Conservation (phyloP, 768 basidiomycete genomes). For the Tylopilus sp. region DNA sequence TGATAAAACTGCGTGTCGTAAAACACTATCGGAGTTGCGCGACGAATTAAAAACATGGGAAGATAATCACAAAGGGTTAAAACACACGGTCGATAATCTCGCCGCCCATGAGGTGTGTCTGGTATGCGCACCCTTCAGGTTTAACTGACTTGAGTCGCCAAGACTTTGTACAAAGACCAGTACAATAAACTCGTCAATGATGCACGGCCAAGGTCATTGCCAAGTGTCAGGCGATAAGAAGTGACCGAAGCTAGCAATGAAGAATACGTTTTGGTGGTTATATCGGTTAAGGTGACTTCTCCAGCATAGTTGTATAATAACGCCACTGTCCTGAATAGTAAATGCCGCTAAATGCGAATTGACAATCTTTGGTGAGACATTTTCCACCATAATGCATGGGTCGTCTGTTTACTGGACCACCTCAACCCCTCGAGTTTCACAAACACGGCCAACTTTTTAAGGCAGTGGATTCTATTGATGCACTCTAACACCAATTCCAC, state of each 20-base stretch:
- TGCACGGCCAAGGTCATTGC: conserved; percentile 32
- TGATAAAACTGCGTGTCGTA: conserved; percentile 51
- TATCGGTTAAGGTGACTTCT: background rate
- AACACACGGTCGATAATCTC: conserved; percentile 35
- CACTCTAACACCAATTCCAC: background rate
- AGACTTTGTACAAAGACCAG: conserved; percentile 28
- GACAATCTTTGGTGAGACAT: conserved; percentile 5
- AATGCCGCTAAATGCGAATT: background rate
- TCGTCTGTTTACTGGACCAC: background rate
- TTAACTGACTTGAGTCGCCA: background rate
- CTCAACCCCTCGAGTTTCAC: background rate
- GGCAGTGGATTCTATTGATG: background rate
- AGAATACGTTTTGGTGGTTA: conserved; percentile 17
- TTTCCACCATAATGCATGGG: background rate
- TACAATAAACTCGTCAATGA: conserved; percentile 35
- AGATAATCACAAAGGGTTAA: conserved; percentile 40
- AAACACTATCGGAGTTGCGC: conserved; percentile 44
- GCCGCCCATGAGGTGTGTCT: conserved; percentile 38
- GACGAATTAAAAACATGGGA: conserved; percentile 60
- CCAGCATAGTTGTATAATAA: background rate
- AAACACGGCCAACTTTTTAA: background rate
- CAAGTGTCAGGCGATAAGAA: conserved; percentile 8
- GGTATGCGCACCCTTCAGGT: background rate
- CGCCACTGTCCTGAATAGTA: background rate
- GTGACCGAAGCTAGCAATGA: conserved; percentile 39